Base-by-base conservation (phyloP, 805 yeast species). In the Ogataea nitratoaversa region DNA sequence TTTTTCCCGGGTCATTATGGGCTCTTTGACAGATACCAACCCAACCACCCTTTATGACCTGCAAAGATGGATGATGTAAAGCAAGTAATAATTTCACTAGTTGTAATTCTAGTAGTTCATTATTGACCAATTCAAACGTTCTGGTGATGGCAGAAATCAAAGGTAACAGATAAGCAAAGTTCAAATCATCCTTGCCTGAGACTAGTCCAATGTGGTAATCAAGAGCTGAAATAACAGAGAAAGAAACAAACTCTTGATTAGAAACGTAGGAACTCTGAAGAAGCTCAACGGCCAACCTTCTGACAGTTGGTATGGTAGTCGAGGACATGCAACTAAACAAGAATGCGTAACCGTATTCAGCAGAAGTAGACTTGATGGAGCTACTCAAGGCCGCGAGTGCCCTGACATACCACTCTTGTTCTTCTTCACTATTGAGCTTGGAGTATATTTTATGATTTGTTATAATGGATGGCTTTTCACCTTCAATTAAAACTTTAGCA, bases 11-110 rank as follows among this genome's bases (percentile, higher is more conserved):
- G 56, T 90, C 95, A 23, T 72, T 52, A 2, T 62, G 54, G 7
- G 84, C 72, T 34, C 75, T 66, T 51, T 82, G 75, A 28, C 79
- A 79, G 31, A 88, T 61, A 0, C 84, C 84, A 25, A 88, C 83
- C 98, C 98, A 91, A 2, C 83, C 81, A 44, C 74, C 63, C 2
- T 49, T 56, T 68, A 63, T 46, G 59, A 42, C 33, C 4, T 60
- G 47, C n/a, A 76, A 56, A 2, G 49, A 38, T 2, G 51, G 36
- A 43, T 68, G 70, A 50, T 81, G 84, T 14, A 72, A 50, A 5
- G 72, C 46, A 19, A 77, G 56, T 14, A 79, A 53, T 14, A 68
- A 44, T 8, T 67, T 60, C 16, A 70, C 45, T 13, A 81, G 46
- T 18, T 67, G 62, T 7, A 56, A 41, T 4, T 57, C 53, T 34